A percentile compares a stretch with the other conserved stretches of the same genome.
Evolutionary conservation across 352 stramenopile species (phyloP).

Genomic region (Elongisporangium anandrum): DNA sequence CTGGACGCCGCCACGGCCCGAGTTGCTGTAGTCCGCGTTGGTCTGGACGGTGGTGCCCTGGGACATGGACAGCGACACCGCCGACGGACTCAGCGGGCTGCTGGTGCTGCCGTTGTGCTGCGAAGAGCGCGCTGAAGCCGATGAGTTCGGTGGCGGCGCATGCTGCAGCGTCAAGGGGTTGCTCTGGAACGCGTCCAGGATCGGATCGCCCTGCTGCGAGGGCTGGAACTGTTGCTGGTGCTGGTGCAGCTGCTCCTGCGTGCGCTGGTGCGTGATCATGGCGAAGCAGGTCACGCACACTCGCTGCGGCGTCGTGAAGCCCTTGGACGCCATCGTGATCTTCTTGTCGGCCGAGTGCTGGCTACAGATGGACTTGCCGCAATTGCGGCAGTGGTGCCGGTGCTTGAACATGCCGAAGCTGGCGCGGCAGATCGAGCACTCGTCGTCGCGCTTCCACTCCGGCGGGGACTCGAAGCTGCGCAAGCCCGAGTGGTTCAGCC

Average conservation of each 20-base stretch:
- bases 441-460: constrained; percentile 71
- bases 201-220: constrained; percentile 21
- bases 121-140: constrained; percentile 1
- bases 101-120: constrained; percentile 11
- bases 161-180: constrained; percentile 21
- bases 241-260: constrained; percentile 8
- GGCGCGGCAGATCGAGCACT: constrained; percentile 72
- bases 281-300: constrained; percentile 76
- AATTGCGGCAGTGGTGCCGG: constrained; percentile 82
- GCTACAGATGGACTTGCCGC: constrained; percentile 77
- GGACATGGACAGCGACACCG: constrained; percentile 3
- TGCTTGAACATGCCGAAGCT: constrained; percentile 86
- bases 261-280: constrained; percentile 51
- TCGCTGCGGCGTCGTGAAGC: constrained; percentile 72
- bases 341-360: constrained; percentile 83
- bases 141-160: constrained; percentile 4
- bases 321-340: constrained; percentile 58
- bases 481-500: background rate
- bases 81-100: constrained; percentile 7
- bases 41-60: background rate
- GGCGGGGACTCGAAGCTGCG: constrained; percentile 42
- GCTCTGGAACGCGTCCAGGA: constrained; percentile 13
- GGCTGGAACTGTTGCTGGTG: constrained; percentile 23
- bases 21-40: constrained; percentile 1
- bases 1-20: background rate